Evolutionary conservation across 2,329 filamentous ascomycete species (phyloP).

Genomic region (Ophiocordyceps camponoti-rufipedis): DNA sequence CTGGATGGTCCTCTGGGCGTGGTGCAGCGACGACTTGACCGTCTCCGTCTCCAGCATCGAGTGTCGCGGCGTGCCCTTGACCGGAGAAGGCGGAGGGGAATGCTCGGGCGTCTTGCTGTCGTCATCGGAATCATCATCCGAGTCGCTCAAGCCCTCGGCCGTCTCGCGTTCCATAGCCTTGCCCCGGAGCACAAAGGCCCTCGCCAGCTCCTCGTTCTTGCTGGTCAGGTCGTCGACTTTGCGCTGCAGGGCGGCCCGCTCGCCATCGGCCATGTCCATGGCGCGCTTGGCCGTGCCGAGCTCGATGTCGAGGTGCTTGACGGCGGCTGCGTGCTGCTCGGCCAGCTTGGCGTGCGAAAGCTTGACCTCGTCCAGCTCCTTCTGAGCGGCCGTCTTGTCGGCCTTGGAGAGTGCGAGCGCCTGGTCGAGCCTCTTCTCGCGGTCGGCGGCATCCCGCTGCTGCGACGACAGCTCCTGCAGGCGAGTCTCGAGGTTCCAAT

Average conservation of each 20-base stretch:
- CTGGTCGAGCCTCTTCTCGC: constrained; percentile 66
- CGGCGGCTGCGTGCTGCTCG: constrained; percentile 59
- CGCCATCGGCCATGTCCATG: constrained; percentile 58
- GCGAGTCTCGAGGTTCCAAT: constrained; percentile 91
- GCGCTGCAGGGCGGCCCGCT: constrained; percentile 59
- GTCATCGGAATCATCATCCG: constrained; percentile 38
- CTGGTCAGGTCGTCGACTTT: constrained; percentile 75
- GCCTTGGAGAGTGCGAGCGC: constrained; percentile 48
- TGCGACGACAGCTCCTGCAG: constrained; percentile 64
- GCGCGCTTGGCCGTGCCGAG: constrained; percentile 68
- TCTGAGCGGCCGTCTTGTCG: constrained; percentile 63
- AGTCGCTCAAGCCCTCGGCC: constrained; percentile 35
- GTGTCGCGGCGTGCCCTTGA: constrained; percentile 82
- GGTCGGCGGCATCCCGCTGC: constrained; percentile 59
- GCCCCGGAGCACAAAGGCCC: constrained; percentile 56
- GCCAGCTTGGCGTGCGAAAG: constrained; percentile 57
- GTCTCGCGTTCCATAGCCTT: constrained; percentile 47
- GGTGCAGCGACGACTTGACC: constrained; percentile 78
- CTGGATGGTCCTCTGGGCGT: constrained; percentile 93
- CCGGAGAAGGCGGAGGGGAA: constrained; percentile 76
- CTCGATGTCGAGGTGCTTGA: constrained; percentile 81
- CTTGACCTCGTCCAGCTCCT: constrained; percentile 82
- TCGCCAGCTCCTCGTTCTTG: constrained; percentile 83
- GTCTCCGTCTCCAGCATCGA: constrained; percentile 90
- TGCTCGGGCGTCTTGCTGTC: constrained; percentile 69